A percentile compares a stretch with the other conserved stretches of the same genome.
Evolutionary conservation across 2,329 filamentous ascomycete species (phyloP).

Genomic region (Aspergillus spinulosporus): DNA sequence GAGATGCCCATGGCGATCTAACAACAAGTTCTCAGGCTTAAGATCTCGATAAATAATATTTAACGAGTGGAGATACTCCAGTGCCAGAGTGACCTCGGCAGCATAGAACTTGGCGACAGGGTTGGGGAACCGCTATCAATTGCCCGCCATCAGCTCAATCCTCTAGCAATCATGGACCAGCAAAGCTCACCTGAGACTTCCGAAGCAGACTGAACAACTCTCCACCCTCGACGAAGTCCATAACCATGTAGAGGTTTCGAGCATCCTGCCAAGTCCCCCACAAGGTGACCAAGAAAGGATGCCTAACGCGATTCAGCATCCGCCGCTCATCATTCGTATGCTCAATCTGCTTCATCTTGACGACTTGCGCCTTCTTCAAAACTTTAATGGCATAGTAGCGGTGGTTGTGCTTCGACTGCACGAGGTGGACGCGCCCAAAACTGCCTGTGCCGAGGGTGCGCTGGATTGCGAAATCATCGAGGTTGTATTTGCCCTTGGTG

Average conservation of each 20-base stretch:
- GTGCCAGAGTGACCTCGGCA: constrained; percentile 89
- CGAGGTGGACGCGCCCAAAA: constrained; percentile 93
- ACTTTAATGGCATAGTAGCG: constrained; percentile 98
- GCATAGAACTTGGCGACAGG: constrained; percentile 99
- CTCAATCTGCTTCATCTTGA: constrained; percentile 99
- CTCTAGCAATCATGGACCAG: constrained; percentile 5
- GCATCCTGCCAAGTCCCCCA: constrained; percentile 98
- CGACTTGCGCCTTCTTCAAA: constrained; percentile 95
- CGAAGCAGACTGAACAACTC: constrained; percentile 93
- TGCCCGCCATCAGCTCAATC: not conserved
- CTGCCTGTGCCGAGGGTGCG: constrained; percentile 93
- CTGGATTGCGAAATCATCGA: constrained; percentile 84
- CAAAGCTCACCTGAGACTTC: constrained; percentile 75
- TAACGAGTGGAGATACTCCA: constrained; percentile 91
- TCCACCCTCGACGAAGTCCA: constrained; percentile 99
- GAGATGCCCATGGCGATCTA: constrained; percentile 89
- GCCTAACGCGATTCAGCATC: constrained; percentile 96
- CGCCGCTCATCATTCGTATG: constrained; percentile 97
- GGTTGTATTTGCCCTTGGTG: constrained; percentile 96
- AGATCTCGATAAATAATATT: constrained; percentile 98
- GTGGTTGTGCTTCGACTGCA: constrained; percentile 97
- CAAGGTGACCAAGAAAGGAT: constrained; percentile 94
- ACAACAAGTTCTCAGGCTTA: constrained; percentile 89
- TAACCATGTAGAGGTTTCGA: constrained; percentile 98
- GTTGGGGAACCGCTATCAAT: constrained; percentile 86